Evolutionary conservation across 1,284 basidiomycete genomes (phyloP).

Genomic region (Entoloma clypeatum): DNA sequence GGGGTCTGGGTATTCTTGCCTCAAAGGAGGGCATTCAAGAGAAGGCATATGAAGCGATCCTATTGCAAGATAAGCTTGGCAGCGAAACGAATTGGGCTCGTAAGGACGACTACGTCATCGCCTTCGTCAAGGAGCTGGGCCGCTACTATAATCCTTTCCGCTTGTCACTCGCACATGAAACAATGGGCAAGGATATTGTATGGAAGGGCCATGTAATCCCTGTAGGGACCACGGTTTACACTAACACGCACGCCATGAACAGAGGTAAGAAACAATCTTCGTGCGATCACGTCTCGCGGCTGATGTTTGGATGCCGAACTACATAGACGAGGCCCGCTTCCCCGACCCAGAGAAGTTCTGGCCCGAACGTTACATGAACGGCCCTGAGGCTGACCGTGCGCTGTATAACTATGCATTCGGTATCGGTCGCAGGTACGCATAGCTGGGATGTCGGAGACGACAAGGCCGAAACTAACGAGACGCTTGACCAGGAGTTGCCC

Average conservation of each 20-base stretch:
- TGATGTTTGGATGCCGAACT: not conserved
- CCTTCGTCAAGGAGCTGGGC: constrained; percentile 17
- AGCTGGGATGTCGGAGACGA: too few species aligned
- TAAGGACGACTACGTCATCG: constrained; percentile 15
- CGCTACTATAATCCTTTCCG: constrained; percentile 18
- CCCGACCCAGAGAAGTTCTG: constrained; percentile 13
- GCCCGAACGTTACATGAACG: constrained; percentile 16
- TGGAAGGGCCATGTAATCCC: constrained; percentile 18
- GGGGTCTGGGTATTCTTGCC: constrained; percentile 15
- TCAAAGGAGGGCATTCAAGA: constrained; percentile 12
- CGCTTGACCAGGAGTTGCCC: constrained; percentile 11
- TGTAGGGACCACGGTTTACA: constrained; percentile 15
- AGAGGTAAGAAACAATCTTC: constrained; percentile 5
- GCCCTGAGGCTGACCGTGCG: constrained; percentile 16
- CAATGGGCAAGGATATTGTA: constrained; percentile 16
- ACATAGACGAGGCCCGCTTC: constrained; percentile 15
- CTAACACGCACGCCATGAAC: constrained; percentile 18
- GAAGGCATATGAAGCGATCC: constrained; percentile 14
- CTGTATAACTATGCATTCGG: constrained; percentile 17
- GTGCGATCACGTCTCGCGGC: not conserved
- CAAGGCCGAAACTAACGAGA: not conserved
- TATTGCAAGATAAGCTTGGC: constrained; percentile 8
- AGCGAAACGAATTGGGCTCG: constrained; percentile 9
- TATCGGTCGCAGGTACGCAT: constrained; percentile 13
- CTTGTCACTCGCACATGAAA: constrained; percentile 14